phyloP scores from a whole-genome alignment of 805 yeast genomes.

The Hanseniaspora vineae region DNA sequence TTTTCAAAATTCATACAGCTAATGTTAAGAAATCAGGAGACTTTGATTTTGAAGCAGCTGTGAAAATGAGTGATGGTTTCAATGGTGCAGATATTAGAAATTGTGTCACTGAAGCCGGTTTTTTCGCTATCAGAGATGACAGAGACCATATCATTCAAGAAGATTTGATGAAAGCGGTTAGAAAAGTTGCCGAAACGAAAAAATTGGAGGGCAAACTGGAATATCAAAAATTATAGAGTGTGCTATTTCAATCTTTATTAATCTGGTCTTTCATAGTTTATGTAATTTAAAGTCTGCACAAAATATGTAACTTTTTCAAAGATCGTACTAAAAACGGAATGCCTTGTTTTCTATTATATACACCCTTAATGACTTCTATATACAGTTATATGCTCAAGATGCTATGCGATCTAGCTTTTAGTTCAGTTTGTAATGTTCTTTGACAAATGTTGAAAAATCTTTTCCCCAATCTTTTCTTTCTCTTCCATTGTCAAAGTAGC shows the following conservation, averaged over 20 bases:
- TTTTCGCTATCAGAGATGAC: slow-evolving; percentile 95
- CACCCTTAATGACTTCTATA: not conserved
- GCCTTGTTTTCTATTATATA: slow-evolving; percentile 12
- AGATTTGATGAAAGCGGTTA: slow-evolving; percentile 94
- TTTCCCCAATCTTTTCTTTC: slow-evolving; percentile 31
- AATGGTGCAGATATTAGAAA: slow-evolving; percentile 98
- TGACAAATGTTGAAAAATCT: slow-evolving; percentile 24
- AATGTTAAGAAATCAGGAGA: slow-evolving; percentile 86
- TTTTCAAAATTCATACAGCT: slow-evolving; percentile 84
- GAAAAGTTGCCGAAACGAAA: slow-evolving; percentile 94
- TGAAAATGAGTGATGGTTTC: slow-evolving; percentile 97
- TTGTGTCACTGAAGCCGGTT: slow-evolving; percentile 97
- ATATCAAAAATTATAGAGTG: slow-evolving; percentile 68
- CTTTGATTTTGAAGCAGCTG: slow-evolving; percentile 92
- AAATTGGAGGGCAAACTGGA: slow-evolving; percentile 93
- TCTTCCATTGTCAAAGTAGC: slow-evolving; percentile 30
- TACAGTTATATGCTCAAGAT: not conserved
- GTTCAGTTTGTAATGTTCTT: slow-evolving; percentile 16
- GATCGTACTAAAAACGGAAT: no score
- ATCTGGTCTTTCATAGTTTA: not conserved
- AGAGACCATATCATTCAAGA: slow-evolving; percentile 88
- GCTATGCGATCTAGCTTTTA: no score
- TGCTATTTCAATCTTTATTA: no score
- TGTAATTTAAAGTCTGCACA: not conserved
- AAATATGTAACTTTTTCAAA: not conserved